Evolutionary conservation across 2,329 filamentous ascomycete genomes (phyloP), one percentile per base, ranked within the genome.

Genomic region (Emericellopsis atlantica): DNA sequence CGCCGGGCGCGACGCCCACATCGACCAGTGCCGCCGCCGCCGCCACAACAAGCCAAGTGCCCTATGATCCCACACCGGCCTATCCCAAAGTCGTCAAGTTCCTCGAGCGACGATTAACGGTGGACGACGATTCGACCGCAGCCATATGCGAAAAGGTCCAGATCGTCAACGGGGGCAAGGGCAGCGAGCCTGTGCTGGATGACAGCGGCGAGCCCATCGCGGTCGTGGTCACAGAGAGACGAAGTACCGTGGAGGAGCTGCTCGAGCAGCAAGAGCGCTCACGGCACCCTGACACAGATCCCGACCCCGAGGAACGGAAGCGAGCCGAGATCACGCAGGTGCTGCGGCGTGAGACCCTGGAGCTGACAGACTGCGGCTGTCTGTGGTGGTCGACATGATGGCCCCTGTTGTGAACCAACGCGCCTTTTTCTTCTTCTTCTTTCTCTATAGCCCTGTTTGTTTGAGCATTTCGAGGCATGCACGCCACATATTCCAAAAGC

Each of bases 31-130:
- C 5, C 23, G 23, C 32, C 26, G 39, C 32, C 10, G 16, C 18
- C 36, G 23, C n/a, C 40, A 38, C 18, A 14, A 32, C 23, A 36
- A 41, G 21, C 33, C 43, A 32, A 16, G 36, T 40, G 40, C 32
- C 35, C 34, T 10, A 46, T 47, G 12, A 44, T 16, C 42, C 37
- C 16, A 40, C 40, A 12, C 55, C 61, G 0, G 49, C 58, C 0
- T 77, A 74, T 43, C 72, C 74, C 2, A 64, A 64, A 21, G 64
- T 72, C 8, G 57, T 77, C 43, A 76, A 76, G 50, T 57, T 78
- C 34, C 59, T 72, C 40, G 74, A 78, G 52, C 66, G 70, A 12
- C 72, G 73, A 14, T 54, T 66, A 15, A 42, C 52, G 6, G 51
- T 47, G 16, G 44, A 54, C 8, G 49, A 56, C 14, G 51, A 58